Base-by-base conservation (phyloP, 805 yeast species). In the Barnettozyma salicaria region DNA sequence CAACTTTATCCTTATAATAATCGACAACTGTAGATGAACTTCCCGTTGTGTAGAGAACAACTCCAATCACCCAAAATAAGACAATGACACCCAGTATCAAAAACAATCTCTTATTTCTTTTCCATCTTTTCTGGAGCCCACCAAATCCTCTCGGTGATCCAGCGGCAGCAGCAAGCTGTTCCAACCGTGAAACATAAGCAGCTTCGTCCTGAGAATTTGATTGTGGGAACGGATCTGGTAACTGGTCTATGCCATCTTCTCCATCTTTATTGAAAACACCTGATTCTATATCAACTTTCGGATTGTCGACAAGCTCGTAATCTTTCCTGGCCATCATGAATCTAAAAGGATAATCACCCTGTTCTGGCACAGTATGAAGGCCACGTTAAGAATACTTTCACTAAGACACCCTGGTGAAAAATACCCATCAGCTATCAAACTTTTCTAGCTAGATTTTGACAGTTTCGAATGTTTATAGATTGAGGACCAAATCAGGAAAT, bases 1-100 rank as follows among this genome's bases (percentile, higher is more conserved):
- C 53, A 1, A 35, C 17, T 21, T 37, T 41, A 27, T 27, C 40
- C 40, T 50, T 47, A 40, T 52, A 52, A 27, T 52, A 52, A 19
- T 52, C 52, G 4, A 45, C 14, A 1, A 50, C 41, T 9, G 40
- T 37, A 13, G 40, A 39, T 3, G 45, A 45, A n/a, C 39, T 36
- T 1, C 45, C 48, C 9, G 39, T 38, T 3, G 43, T 20, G 31
- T 45, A 43, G 6, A 42, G 34, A 22, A 37, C 20, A 2, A 47
- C 32, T 8, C 55, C 53, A 27, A 37, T 30, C 9, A 49, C 16
- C 48, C 52, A 50, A 5, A 48, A 1, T 2, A 39, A 4, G 10
- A 44, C 27, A 5, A 47, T 14, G 0, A 42, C 13, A 11, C 40
- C 37, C 7, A 51, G n/a, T 3, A 41, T 10, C 1, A 48, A 19